phyloP scores from a whole-genome alignment of 345 rosid genomes.

The Excoecaria agallocha region DNA sequence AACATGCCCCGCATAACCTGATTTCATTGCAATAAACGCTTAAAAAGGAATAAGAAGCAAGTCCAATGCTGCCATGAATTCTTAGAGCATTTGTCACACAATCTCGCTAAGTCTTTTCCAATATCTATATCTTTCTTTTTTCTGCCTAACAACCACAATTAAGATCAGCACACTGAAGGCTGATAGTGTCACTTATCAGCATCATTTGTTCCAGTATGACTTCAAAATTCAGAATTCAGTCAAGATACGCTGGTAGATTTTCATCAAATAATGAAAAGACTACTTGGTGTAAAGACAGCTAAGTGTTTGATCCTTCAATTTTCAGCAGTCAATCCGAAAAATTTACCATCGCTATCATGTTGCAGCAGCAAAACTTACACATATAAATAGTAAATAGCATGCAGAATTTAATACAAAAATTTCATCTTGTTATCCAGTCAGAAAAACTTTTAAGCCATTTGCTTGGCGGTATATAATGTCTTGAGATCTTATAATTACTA shows the following conservation, averaged over 20 bases:
- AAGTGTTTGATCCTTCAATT: neutral
- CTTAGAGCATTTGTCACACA: too few relatives aligned
- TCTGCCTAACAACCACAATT: too few relatives aligned
- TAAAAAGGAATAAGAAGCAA: neutral
- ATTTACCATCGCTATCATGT: neutral
- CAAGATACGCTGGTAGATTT: too few relatives aligned
- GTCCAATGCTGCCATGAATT: neutral
- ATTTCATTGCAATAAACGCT: too few relatives aligned
- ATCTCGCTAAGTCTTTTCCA: too few relatives aligned
- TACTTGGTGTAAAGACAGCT: neutral
- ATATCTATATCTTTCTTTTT: too few relatives aligned
- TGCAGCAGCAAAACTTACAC: neutral
- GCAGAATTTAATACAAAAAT: neutral
- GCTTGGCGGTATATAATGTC: neutral
- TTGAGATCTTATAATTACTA: neutral
- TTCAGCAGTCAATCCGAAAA: neutral
- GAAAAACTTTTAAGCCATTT: neutral
- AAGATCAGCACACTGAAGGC: too few relatives aligned
- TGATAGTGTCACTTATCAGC: too few relatives aligned
- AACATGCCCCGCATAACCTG: too few relatives aligned
- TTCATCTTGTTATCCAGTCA: neutral
- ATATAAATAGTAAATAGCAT: neutral
- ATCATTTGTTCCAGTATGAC: too few relatives aligned
- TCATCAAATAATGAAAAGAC: too few relatives aligned
- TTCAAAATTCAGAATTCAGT: too few relatives aligned